Evolutionary conservation across 73 alveolate species (phyloP), one percentile per base, ranked within the genome.

Genomic region (Tetrahymena malaccensis): DNA sequence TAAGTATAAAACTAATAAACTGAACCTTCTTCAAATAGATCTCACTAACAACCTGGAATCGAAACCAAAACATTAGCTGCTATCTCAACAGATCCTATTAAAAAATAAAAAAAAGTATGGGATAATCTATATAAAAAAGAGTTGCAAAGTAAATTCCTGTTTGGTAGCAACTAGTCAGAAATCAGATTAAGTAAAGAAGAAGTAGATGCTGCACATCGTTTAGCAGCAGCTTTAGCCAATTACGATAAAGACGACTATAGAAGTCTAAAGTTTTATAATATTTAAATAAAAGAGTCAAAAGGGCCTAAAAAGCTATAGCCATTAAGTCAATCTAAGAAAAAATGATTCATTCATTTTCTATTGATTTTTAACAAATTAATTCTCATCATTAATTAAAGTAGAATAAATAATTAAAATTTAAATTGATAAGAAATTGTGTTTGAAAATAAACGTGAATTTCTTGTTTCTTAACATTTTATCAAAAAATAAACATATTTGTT

Each of bases 221-320:
- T 95, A n/a, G 97, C 95, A 33, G 97, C 97, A 31, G 95, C 95
- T 50, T 95, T 95, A 55, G 95, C 94, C 4, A 95, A 89, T 50
- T 95, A 95, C 55, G 97, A 95, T 85, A 34, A 84, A n/a, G 94
- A 93, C 16, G 97, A 95, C 55, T 94, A 95, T 33, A 43, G 97
- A 17, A 84, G 95, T 56, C 37, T 95, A 21, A 95, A 95, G 16
- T 95, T 95, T 85, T 70, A 70, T 8, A 70, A 70, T 31, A 70
- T 70, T 27, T 31, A 70, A 31, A 31, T 70, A 27, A 70, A 70
- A 70, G 89, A 70, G 21, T n/a, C 89, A n/a, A 70, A 70, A 70
- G 89, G 89, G 11, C 37, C 34, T 7, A 70, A 70, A 70, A 70
- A 70, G 89, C 43, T 31, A 25, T 11, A 70, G 25, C 89, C 89